phyloP scores from a whole-genome alignment of 345 rosid species.

The Firmiana major region DNA sequence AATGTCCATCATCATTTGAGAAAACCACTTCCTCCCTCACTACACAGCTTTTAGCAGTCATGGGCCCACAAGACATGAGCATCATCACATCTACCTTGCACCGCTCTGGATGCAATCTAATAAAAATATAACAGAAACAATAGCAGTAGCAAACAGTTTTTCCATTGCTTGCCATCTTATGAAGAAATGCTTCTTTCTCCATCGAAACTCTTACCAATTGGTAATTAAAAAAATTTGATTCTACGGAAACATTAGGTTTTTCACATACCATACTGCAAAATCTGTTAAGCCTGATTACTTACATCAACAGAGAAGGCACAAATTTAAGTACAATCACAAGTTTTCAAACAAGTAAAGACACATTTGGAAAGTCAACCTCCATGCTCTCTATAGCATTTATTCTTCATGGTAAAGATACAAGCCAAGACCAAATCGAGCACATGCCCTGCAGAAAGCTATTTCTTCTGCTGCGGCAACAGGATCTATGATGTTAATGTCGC shows the following conservation, averaged over 20 bases:
- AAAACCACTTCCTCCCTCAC: too few relatives aligned
- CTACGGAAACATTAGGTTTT: not conserved
- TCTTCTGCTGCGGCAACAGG: slow-evolving; percentile 94
- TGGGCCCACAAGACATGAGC: too few relatives aligned
- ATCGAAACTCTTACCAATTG: not conserved
- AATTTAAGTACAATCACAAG: not conserved
- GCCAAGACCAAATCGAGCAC: slow-evolving; percentile 97
- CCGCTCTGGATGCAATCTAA: too few relatives aligned
- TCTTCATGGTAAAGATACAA: slow-evolving; percentile 83
- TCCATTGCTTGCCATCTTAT: too few relatives aligned
- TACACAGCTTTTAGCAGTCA: too few relatives aligned
- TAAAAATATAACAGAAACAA: too few relatives aligned
- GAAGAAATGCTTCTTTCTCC: too few relatives aligned
- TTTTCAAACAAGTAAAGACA: not conserved
- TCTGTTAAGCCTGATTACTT: too few relatives aligned
- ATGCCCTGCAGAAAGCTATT: slow-evolving; percentile 91
- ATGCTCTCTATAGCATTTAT: slow-evolving; percentile 26
- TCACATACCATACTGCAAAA: not conserved
- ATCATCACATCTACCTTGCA: too few relatives aligned
- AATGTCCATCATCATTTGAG: too few relatives aligned
- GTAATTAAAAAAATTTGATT: not conserved
- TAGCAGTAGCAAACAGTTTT: too few relatives aligned
- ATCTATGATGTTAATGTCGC: slow-evolving; percentile 41
- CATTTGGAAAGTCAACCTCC: slow-evolving; percentile 3
- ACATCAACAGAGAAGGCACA: not conserved